Evolutionary conservation across 805 yeast genomes (phyloP).

Genomic region (Candida patagonica): DNA sequence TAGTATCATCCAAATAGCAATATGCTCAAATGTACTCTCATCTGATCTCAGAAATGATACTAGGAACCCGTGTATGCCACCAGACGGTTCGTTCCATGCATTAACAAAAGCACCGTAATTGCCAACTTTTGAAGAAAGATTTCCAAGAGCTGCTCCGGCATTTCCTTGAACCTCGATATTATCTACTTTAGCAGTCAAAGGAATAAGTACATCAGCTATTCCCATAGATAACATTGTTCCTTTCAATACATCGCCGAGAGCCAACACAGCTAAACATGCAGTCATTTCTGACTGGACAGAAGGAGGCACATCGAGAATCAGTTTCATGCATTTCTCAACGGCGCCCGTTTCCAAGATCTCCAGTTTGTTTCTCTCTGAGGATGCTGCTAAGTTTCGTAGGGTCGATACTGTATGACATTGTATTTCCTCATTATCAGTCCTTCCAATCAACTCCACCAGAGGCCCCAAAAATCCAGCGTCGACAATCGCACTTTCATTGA

Average conservation of each 20-base stretch:
- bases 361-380: slow-evolving; percentile 83
- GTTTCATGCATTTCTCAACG: slow-evolving; percentile 81
- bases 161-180: slow-evolving; percentile 97
- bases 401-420: slow-evolving; percentile 98
- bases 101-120: slow-evolving; percentile 72
- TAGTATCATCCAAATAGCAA: slow-evolving; percentile 92
- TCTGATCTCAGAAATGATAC: slow-evolving; percentile 69
- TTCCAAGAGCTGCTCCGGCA: slow-evolving; percentile 96
- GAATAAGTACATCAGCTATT: slow-evolving; percentile 79
- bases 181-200: slow-evolving; percentile 69
- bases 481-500: slow-evolving; percentile 89
- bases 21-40: slow-evolving; percentile 93
- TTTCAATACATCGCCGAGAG: slow-evolving; percentile 91
- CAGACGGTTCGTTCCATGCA: slow-evolving; percentile 70
- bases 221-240: slow-evolving; percentile 74
- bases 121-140: slow-evolving; percentile 80
- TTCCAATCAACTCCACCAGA: slow-evolving; percentile 64
- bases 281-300: slow-evolving; percentile 93
- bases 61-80: slow-evolving; percentile 81
- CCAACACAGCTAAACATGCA: slow-evolving; percentile 94
- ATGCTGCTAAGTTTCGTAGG: slow-evolving; percentile 89
- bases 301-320: slow-evolving; percentile 78
- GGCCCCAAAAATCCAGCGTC: slow-evolving; percentile 96
- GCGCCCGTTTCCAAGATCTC: slow-evolving; percentile 94
- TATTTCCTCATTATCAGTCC: slow-evolving; percentile 85